Percentiles rank a stretch among this genome's conserved stretches.
These are phyloP conservation scores for Pyrenophora graminea DNA, from an alignment of 2,329 filamentous ascomycete genomes.

Conservation along the genomic window DNA sequence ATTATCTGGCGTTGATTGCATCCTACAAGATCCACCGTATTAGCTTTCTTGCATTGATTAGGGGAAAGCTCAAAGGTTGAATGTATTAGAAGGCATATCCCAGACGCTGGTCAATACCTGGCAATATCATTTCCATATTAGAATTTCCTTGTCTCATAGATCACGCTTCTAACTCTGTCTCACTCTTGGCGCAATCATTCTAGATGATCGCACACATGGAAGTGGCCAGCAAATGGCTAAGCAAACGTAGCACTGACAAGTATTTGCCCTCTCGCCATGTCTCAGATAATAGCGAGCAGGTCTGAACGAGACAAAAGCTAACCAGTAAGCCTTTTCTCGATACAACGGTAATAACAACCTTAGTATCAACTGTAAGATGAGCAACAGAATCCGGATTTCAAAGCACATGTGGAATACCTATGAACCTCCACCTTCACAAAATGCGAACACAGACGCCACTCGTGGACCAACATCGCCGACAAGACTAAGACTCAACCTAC, in stretches of 20 bases:
- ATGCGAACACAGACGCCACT: neutral
- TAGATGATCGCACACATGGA: neutral
- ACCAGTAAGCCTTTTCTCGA: too few species aligned
- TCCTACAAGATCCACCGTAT: too few species aligned
- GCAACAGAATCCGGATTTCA: constrained; percentile 14
- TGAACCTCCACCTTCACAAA: too few species aligned
- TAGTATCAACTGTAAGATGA: neutral
- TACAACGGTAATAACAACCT: neutral
- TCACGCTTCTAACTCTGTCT: neutral
- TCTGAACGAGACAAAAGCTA: too few species aligned
- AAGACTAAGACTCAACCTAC: too few species aligned
- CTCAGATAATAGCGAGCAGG: neutral
- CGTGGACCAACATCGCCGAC: too few species aligned
- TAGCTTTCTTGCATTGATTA: too few species aligned
- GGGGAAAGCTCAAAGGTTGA: too few species aligned
- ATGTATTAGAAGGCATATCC: too few species aligned
- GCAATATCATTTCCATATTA: too few species aligned
- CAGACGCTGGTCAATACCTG: too few species aligned
- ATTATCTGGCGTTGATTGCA: too few species aligned
- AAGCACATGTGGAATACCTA: constrained; percentile 20
- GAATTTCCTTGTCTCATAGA: neutral
- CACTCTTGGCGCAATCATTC: neutral
- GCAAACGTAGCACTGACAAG: neutral
- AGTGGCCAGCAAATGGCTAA: neutral
- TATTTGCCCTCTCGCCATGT: neutral